phyloP scores from a whole-genome alignment of 2,329 filamentous ascomycete genomes.

The Trichoderma brevicompactum region DNA sequence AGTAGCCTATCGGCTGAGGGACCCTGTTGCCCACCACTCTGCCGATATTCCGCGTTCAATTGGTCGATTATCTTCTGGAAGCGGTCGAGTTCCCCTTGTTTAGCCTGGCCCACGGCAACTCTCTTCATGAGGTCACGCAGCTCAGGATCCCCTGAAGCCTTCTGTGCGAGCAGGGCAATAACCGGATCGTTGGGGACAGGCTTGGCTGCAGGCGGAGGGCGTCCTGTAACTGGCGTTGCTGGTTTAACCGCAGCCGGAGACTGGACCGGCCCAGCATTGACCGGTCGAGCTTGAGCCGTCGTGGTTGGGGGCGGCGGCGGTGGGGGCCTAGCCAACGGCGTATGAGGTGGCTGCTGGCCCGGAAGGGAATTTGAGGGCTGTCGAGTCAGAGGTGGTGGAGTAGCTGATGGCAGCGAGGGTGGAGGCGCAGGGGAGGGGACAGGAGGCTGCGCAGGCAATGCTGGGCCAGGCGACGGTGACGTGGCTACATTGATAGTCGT shows the following conservation, averaged over 20 bases:
- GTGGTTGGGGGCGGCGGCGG: constrained; percentile 40
- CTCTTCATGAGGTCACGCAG: constrained; percentile 82
- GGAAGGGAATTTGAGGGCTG: constrained; percentile 34
- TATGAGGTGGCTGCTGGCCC: constrained; percentile 32
- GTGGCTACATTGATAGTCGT: constrained; percentile 18
- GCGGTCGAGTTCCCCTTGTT: constrained; percentile 69
- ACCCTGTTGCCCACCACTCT: constrained; percentile 54
- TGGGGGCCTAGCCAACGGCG: constrained; percentile 28
- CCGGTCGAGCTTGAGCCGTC: constrained; percentile 32
- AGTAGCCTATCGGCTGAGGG: constrained; percentile 60
- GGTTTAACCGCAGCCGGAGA: constrained; percentile 34
- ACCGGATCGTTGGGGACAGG: constrained; percentile 67
- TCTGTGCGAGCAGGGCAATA: constrained; percentile 77
- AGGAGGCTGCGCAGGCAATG: constrained; percentile 7
- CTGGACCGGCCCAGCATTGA: constrained; percentile 28
- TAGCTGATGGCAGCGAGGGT: constrained; percentile 33
- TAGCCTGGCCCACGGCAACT: constrained; percentile 75
- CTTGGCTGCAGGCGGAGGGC: constrained; percentile 32
- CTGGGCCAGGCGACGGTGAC: constrained; percentile 18
- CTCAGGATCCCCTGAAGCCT: constrained; percentile 72
- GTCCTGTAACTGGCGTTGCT: constrained; percentile 27
- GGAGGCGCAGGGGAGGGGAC: constrained; percentile 25
- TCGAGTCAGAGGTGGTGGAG: constrained; percentile 33
- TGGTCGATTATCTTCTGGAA: constrained; percentile 84
- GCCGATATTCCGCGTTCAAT: constrained; percentile 65